Evolutionary conservation across 108 stramenopile genomes (phyloP), one percentile per base, ranked within the genome.

Genomic region (Mediolabrus comicus): DNA sequence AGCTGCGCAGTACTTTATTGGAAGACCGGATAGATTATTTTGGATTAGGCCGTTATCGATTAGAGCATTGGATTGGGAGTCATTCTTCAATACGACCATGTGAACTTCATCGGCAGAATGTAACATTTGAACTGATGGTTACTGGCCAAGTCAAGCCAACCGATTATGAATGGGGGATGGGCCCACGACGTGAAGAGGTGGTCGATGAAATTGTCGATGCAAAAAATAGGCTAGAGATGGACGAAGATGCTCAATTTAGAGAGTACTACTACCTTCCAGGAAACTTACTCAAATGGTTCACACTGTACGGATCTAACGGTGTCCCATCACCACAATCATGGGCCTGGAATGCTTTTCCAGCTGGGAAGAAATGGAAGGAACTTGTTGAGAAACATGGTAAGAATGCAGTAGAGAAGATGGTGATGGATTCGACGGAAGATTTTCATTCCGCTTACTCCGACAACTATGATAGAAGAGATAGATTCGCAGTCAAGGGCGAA

Each of bases 61-160:
- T 75, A 35, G 83, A 84, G 31, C 80, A 84, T 66, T 84, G 83
- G 83, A 70, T 84, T 36, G 83, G 76, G 25, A 74, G 75, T 59
- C 83, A 84, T 69, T 73, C 84, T 4, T 75, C 81, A 2, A 70
- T 82, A 27, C 19, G 31, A n/a, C 84, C 84, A 0, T 85, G 84
- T 54, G 80, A 84, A 17, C 35, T 73, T 28, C 81, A 72, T 68
- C 55, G 72, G 22, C 30, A 29, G 30, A 74, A 67, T 58, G 59
- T 77, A 56, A 62, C 78, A 54, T 71, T 83, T 43, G 74, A 33
- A 22, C 33, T 35, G 53, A 74, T 78, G 63, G 62, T 70, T 14
- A 51, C 33, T 25, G 65, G 80, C 33, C 19, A 17, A 14, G 58
- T 73, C 14, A 63, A 68, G 10, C 35, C 62, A 53, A 11, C 39